Evolutionary conservation across 2,329 filamentous ascomycete species (phyloP).

Genomic region (Xylaria sp.): DNA sequence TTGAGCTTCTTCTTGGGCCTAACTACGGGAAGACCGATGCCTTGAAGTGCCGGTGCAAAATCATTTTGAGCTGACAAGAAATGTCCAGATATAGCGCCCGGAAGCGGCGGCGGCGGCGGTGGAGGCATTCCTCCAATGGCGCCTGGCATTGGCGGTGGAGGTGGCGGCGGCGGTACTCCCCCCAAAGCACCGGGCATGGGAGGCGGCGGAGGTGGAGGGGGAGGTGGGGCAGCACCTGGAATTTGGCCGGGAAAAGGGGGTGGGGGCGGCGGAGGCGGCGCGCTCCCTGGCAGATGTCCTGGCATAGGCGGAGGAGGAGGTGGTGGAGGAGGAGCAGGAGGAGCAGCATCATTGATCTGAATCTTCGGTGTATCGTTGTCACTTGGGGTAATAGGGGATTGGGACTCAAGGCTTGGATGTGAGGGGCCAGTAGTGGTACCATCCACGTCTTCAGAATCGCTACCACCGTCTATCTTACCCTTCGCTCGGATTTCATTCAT

Average conservation of each 20-base stretch:
- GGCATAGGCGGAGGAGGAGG: constrained; percentile 59
- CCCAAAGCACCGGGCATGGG: constrained; percentile 51
- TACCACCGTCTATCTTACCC: constrained; percentile 77
- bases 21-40: constrained; percentile 79
- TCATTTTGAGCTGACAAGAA: constrained; percentile 75
- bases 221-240: constrained; percentile 41
- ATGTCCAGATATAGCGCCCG: constrained; percentile 77
- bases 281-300: constrained; percentile 48
- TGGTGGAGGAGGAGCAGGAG: constrained; percentile 58
- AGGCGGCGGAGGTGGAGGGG: constrained; percentile 59
- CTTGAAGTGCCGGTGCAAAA: constrained; percentile 65
- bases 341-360: constrained; percentile 60
- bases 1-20: constrained; percentile 99
- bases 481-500: constrained; percentile 78
- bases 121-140: constrained; percentile 52
- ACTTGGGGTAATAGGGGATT: constrained; percentile 73
- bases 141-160: constrained; percentile 72
- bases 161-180: constrained; percentile 58
- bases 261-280: constrained; percentile 55
- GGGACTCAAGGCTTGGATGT: constrained; percentile 78
- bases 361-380: constrained; percentile 71
- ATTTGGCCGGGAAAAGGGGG: constrained; percentile 51
- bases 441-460: constrained; percentile 77
- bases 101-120: constrained; percentile 70
- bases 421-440: constrained; percentile 79